Evolutionary conservation across 176 grass and related monocot genomes (phyloP).

Genomic region (bread wheat (Triticum aestivum)): DNA sequence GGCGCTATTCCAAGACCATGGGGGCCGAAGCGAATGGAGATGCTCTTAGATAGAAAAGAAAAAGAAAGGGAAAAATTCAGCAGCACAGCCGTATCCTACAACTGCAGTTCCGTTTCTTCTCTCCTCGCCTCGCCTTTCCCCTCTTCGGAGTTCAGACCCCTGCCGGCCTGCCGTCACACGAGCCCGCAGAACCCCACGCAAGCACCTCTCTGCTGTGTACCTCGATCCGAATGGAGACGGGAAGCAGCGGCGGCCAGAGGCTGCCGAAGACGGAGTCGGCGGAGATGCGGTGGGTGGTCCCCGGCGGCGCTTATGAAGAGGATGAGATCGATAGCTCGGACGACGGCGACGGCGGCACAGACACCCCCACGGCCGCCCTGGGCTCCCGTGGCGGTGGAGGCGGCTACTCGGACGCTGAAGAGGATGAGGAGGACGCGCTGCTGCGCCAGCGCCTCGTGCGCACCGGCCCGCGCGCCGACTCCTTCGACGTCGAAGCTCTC

Average conservation of each 20-base stretch:
- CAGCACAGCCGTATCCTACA: slow-evolving; percentile 30
- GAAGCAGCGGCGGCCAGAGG: slow-evolving; percentile 35
- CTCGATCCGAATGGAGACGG: slow-evolving; percentile 39
- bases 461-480: slow-evolving; percentile 82
- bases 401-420: slow-evolving; percentile 46
- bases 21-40: no score
- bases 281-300: slow-evolving; percentile 74
- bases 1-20: no score
- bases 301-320: slow-evolving; percentile 46
- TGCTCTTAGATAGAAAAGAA: no score
- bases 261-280: slow-evolving; percentile 71
- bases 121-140: neutral
- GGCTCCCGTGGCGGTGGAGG: slow-evolving; percentile 33
- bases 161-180: neutral
- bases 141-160: neutral
- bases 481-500: slow-evolving; percentile 86
- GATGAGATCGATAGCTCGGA: slow-evolving; percentile 77
- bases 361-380: slow-evolving; percentile 33
- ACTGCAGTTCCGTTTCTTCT: slow-evolving; percentile 30
- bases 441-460: slow-evolving; percentile 78
- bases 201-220: neutral
- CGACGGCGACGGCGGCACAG: slow-evolving; percentile 19
- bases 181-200: neutral
- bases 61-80: neutral
- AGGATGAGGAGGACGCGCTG: slow-evolving; percentile 60